phyloP scores from a whole-genome alignment of 2,329 filamentous ascomycete species.

The Neonectria sp. region DNA sequence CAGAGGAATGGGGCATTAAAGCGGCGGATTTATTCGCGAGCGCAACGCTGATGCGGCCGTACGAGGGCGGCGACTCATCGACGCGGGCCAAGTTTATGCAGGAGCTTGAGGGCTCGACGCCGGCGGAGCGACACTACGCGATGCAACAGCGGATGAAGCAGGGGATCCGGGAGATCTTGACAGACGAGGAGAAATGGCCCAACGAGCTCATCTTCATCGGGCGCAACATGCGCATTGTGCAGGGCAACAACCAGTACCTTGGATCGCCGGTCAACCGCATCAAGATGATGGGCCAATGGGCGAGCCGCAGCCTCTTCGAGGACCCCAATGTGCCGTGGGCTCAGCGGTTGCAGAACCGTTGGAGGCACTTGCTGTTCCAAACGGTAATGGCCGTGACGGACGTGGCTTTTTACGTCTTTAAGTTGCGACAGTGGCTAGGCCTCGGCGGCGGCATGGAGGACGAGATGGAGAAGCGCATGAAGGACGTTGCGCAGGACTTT shows the following conservation, averaged over 20 bases:
- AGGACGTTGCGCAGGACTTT: conserved; percentile 88
- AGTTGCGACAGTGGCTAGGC: conserved; percentile 82
- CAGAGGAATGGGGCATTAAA: conserved; percentile 87
- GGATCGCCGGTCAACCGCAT: conserved; percentile 92
- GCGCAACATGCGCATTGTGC: conserved; percentile 92
- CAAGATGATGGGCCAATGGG: conserved; percentile 95
- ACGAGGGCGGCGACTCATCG: conserved; percentile 84
- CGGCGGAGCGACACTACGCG: conserved; percentile 85
- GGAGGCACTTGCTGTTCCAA: conserved; percentile 86
- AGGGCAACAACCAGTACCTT: conserved; percentile 92
- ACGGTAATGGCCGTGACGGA: conserved; percentile 83
- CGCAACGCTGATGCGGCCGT: conserved; percentile 90
- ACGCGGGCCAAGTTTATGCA: conserved; percentile 76
- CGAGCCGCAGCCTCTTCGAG: conserved; percentile 85
- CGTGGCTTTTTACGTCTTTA: conserved; percentile 86
- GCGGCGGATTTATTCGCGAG: conserved; percentile 93
- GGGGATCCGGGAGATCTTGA: conserved; percentile 76
- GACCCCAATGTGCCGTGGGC: conserved; percentile 74
- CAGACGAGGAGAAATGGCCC: conserved; percentile 90
- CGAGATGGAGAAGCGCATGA: conserved; percentile 91
- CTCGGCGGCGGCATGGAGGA: conserved; percentile 92
- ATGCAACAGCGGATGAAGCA: conserved; percentile 91
- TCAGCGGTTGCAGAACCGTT: conserved; percentile 78
- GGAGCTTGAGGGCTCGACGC: conserved; percentile 71
- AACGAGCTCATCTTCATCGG: conserved; percentile 94